These are phyloP conservation scores for Phyllosticta citriasiana DNA, from an alignment of 2,329 filamentous ascomycete genomes.

Conservation along the genomic window DNA sequence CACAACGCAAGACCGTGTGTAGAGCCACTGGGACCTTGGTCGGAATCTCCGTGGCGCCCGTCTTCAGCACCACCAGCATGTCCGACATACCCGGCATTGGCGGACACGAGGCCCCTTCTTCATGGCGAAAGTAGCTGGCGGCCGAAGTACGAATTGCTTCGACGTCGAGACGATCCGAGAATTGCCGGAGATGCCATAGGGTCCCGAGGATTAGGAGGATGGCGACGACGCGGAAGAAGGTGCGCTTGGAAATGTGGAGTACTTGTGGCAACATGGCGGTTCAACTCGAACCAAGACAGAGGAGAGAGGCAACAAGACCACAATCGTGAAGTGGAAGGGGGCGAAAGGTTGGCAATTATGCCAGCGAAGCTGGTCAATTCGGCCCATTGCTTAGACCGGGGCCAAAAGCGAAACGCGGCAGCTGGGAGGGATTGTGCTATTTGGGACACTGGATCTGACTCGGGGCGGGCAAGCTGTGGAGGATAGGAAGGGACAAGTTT, in stretches of 20 bases:
- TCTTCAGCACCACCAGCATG: constrained; percentile 48
- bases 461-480: background rate
- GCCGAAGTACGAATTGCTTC: background rate
- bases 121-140: background rate
- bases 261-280: background rate
- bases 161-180: background rate
- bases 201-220: background rate
- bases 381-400: background rate
- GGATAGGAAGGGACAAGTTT: background rate
- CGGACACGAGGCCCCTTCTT: constrained; percentile 13
- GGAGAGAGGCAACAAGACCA: background rate
- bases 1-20: constrained; percentile 25
- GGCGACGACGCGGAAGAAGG: background rate
- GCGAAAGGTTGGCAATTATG: background rate
- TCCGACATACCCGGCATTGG: constrained; percentile 32
- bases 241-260: background rate
- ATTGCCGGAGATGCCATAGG: constrained; percentile 1
- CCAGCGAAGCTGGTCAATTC: background rate
- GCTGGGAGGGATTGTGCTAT: background rate
- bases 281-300: background rate
- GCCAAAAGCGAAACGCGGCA: background rate
- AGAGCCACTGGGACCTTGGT: constrained; percentile 42
- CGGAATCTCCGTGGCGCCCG: constrained; percentile 47
- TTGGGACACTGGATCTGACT: background rate
- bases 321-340: background rate